Evolutionary conservation across 2,329 filamentous ascomycete species (phyloP).

Genomic region (Stagonosporopsis tanaceti): DNA sequence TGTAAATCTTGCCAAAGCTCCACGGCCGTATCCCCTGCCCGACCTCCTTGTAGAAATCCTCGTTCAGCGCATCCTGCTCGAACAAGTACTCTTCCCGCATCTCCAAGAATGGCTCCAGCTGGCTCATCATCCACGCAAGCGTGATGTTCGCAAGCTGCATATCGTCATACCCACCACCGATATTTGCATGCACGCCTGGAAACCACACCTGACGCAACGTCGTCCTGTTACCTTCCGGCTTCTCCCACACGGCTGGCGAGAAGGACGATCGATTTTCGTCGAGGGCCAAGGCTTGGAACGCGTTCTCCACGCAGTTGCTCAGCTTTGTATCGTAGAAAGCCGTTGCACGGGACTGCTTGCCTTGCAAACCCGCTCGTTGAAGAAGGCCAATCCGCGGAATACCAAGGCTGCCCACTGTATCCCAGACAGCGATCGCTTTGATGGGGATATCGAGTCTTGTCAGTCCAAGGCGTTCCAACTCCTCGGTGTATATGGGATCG

Average conservation of each 20-base stretch:
- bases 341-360: conserved; percentile 48
- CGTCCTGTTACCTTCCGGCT: conserved; percentile 55
- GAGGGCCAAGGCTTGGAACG: conserved; percentile 64
- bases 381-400: conserved; percentile 56
- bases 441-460: conserved; percentile 50
- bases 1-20: conserved; percentile 57
- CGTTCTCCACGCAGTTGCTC: conserved; percentile 57
- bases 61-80: conserved; percentile 56
- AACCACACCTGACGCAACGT: conserved; percentile 64
- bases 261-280: conserved; percentile 63
- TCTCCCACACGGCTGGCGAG: conserved; percentile 62
- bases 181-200: conserved; percentile 61
- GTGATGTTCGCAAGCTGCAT: conserved; percentile 60
- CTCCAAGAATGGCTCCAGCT: conserved; percentile 58
- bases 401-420: conserved; percentile 58
- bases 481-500: conserved; percentile 54
- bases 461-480: conserved; percentile 49
- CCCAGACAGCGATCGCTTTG: conserved; percentile 58
- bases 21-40: conserved; percentile 56
- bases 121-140: conserved; percentile 66
- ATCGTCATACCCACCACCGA: conserved; percentile 59
- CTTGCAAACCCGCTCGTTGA: conserved; percentile 47
- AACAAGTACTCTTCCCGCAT: conserved; percentile 58
- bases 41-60: conserved; percentile 54
- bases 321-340: conserved; percentile 59